These are phyloP conservation scores for Lasiodiplodia hormozganensis DNA, from an alignment of 2,329 filamentous ascomycete genomes.

Conservation along the genomic window DNA sequence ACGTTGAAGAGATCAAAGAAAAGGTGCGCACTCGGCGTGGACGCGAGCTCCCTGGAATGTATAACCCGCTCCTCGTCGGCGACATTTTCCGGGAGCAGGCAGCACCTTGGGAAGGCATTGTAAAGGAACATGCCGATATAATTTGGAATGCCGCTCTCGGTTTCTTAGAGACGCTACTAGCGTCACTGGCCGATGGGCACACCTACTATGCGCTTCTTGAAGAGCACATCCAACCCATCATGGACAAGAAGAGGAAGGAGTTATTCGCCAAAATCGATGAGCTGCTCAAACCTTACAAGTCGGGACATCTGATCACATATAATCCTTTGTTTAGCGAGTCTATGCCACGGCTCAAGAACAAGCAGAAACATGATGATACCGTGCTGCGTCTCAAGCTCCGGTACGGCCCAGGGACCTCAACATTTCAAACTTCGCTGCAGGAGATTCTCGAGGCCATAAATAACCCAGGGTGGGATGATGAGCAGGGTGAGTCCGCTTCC, in stretches of 20 bases:
- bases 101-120: conserved; percentile 58
- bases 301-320: conserved; percentile 61
- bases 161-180: conserved; percentile 46
- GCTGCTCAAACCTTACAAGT: conserved; percentile 54
- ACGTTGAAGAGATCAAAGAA: neutral
- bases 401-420: neutral
- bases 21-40: conserved; percentile 50
- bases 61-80: conserved; percentile 64
- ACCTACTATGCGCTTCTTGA: conserved; percentile 48
- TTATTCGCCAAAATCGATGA: conserved; percentile 53
- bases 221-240: conserved; percentile 49
- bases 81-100: conserved; percentile 68
- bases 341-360: conserved; percentile 33
- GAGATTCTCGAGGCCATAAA: neutral
- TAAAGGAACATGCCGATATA: conserved; percentile 43
- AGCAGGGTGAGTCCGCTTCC: neutral
- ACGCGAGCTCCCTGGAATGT: conserved; percentile 66
- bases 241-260: conserved; percentile 46
- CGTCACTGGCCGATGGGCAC: conserved; percentile 48
- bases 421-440: neutral
- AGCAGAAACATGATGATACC: conserved; percentile 8
- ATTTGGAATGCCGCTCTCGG: conserved; percentile 43
- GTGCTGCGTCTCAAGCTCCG: neutral
- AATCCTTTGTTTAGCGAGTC: conserved; percentile 53
- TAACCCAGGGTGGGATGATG: neutral